Evolutionary conservation across 768 basidiomycete species (phyloP).

Genomic region (Lentinula sp.): DNA sequence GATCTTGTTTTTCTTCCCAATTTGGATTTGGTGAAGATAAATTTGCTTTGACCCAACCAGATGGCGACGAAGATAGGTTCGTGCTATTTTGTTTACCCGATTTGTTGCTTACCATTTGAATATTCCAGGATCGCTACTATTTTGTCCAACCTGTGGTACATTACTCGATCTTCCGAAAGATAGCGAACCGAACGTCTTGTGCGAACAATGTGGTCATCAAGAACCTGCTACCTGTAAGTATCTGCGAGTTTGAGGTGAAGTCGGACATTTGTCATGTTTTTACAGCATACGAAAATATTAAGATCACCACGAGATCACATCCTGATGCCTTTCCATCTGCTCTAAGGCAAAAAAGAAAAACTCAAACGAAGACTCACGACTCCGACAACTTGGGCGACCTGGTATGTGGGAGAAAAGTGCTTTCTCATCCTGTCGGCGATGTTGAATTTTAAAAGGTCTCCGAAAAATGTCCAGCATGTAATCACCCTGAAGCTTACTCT

Average conservation of each 20-base stretch:
- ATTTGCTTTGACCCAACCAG: not conserved
- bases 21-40: not conserved
- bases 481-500: slow-evolving; percentile 79
- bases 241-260: not conserved
- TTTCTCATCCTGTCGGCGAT: not conserved
- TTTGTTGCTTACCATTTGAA: not conserved
- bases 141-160: slow-evolving; percentile 92
- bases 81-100: not conserved
- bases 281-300: slow-evolving; percentile 86
- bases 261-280: not conserved
- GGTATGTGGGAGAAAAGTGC: slow-evolving; percentile 20
- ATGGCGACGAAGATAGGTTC: slow-evolving; percentile 28
- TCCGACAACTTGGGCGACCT: slow-evolving; percentile 58
- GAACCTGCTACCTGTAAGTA: slow-evolving; percentile 81
- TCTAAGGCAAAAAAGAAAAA: slow-evolving; percentile 82
- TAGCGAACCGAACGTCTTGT: slow-evolving; percentile 66
- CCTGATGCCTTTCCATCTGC: slow-evolving; percentile 93
- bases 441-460: slow-evolving; percentile 49
- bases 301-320: slow-evolving; percentile 85
- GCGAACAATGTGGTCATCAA: slow-evolving; percentile 83
- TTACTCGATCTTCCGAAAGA: slow-evolving; percentile 78
- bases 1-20: not conserved
- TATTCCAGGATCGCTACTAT: slow-evolving; percentile 75
- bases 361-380: slow-evolving; percentile 76
- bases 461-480: slow-evolving; percentile 87